These are phyloP conservation scores for Cucurbita maxima DNA, from an alignment of 306 rosid genomes.

Conservation along the genomic window DNA sequence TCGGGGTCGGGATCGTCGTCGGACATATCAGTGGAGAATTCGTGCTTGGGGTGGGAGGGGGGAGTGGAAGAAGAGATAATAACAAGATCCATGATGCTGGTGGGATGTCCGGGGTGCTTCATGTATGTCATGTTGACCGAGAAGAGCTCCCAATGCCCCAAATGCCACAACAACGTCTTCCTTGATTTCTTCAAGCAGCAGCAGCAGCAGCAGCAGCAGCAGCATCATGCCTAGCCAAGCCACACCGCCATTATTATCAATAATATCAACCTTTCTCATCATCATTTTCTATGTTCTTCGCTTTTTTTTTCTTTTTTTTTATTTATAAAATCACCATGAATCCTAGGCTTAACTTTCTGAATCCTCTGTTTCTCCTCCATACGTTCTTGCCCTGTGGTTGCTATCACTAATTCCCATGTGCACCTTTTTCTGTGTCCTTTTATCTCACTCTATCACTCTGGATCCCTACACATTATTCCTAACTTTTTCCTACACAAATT, in stretches of 20 bases:
- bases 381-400: too few relatives aligned
- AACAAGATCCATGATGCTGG: slow-evolving; percentile 31
- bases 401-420: too few relatives aligned
- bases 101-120: slow-evolving; percentile 44
- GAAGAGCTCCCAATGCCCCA: slow-evolving; percentile 38
- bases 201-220: neutral
- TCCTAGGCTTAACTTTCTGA: too few relatives aligned
- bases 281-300: too few relatives aligned
- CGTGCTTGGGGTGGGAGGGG: neutral
- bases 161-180: slow-evolving; percentile 32
- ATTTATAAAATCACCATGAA: too few relatives aligned
- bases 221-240: neutral
- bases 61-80: neutral
- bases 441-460: too few relatives aligned
- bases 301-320: too few relatives aligned
- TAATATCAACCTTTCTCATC: too few relatives aligned
- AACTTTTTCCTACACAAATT: too few relatives aligned
- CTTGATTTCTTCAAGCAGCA: slow-evolving; percentile 27
- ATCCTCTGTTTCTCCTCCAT: too few relatives aligned
- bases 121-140: slow-evolving; percentile 42
- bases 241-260: neutral
- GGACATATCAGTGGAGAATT: neutral
- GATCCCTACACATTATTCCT: too few relatives aligned
- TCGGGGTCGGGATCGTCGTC: neutral
- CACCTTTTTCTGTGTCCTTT: too few relatives aligned